Percentiles rank a stretch among this genome's conserved stretches.
Evolutionary conservation across 345 rosid species (phyloP).

Genomic region (Lumnitzera littorea): DNA sequence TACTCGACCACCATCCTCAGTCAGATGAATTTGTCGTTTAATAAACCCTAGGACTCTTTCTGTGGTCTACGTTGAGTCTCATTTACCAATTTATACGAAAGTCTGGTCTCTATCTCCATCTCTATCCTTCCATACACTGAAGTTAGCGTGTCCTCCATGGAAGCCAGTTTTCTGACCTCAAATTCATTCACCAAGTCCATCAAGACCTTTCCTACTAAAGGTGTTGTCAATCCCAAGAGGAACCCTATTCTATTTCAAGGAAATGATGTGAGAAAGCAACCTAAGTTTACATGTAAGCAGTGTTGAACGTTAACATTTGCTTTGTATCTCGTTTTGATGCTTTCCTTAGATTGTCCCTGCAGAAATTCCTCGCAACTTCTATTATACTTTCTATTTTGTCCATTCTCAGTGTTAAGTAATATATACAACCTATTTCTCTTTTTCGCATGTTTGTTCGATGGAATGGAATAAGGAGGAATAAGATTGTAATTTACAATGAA

Average conservation of each 20-base stretch:
- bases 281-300: conserved; percentile 22
- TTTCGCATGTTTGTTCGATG: too few relatives aligned
- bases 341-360: too few relatives aligned
- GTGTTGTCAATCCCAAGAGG: conserved; percentile 32
- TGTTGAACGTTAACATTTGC: too few relatives aligned
- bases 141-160: conserved; percentile 30
- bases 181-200: conserved; percentile 41
- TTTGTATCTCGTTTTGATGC: too few relatives aligned
- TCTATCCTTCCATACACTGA: background rate
- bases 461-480: too few relatives aligned
- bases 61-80: conserved; percentile 37
- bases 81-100: background rate
- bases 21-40: conserved; percentile 4
- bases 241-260: conserved; percentile 19
- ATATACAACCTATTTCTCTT: too few relatives aligned
- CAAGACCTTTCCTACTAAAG: conserved; percentile 33
- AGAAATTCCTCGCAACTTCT: too few relatives aligned
- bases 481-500: too few relatives aligned
- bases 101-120: background rate
- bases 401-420: too few relatives aligned
- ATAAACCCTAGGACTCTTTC: conserved; percentile 11
- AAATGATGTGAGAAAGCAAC: conserved; percentile 16
- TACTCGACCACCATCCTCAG: conserved; percentile 5
- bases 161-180: conserved; percentile 62
- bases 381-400: too few relatives aligned